phyloP scores from a whole-genome alignment of 495 filamentous ascomycete species.

The Coniosporium apollinis region DNA sequence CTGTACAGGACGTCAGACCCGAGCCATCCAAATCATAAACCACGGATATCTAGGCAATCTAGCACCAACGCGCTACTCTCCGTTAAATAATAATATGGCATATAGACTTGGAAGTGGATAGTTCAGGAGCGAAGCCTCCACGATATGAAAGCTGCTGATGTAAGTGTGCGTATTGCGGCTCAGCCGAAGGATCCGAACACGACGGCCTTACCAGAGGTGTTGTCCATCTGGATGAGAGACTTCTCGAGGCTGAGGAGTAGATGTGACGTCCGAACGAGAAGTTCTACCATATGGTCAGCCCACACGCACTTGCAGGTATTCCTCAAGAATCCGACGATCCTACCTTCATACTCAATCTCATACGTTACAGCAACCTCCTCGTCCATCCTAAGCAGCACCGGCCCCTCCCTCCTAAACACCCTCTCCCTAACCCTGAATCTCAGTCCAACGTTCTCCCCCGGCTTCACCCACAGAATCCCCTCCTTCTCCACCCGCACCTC shows the following conservation, averaged over 20 bases:
- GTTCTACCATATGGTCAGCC: conserved; percentile 10
- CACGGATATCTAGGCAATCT: too few relatives aligned
- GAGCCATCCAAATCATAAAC: too few relatives aligned
- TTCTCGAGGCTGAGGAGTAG: conserved; percentile 20
- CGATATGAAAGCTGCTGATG: too few relatives aligned
- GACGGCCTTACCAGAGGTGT: conserved; percentile 21
- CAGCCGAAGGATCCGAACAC: conserved; percentile 22
- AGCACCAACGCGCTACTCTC: too few relatives aligned
- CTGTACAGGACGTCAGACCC: too few relatives aligned
- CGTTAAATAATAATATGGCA: too few relatives aligned
- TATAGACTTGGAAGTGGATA: too few relatives aligned
- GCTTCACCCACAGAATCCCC: conserved; percentile 22
- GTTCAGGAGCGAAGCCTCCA: too few relatives aligned
- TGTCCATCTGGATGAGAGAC: conserved; percentile 16
- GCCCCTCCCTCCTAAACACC: conserved; percentile 11
- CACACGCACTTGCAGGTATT: too few relatives aligned
- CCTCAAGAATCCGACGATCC: too few relatives aligned
- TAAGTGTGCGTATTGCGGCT: not conserved
- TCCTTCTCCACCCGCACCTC: conserved; percentile 42
- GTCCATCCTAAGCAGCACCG: conserved; percentile 17
- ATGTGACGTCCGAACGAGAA: conserved; percentile 25
- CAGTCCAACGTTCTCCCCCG: conserved; percentile 19
- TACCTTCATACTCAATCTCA: conserved; percentile 24
- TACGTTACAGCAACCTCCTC: conserved; percentile 23
- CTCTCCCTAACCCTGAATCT: conserved; percentile 20